These are phyloP conservation scores for Pythium volutum DNA, from an alignment of 352 stramenopile genomes.

Conservation along the genomic window DNA sequence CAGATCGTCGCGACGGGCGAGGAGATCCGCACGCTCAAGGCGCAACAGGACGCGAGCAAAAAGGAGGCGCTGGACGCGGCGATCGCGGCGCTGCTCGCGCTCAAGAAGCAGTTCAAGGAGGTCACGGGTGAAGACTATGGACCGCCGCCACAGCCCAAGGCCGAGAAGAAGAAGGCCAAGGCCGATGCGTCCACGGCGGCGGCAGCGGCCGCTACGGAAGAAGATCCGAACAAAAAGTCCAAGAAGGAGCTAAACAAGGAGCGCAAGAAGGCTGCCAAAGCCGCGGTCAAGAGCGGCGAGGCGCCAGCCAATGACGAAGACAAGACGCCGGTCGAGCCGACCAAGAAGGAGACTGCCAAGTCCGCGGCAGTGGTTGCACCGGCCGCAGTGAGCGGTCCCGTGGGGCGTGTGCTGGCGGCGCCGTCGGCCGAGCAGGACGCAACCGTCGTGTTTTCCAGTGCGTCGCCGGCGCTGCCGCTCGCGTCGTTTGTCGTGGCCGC, in stretches of 20 bases:
- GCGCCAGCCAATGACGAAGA: constrained; percentile 7
- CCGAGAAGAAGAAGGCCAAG: constrained; percentile 41
- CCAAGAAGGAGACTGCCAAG: not conserved
- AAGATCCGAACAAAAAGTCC: constrained; percentile 65
- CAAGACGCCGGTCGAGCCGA: not conserved
- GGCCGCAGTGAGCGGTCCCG: constrained; percentile 7
- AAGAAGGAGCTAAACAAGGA: constrained; percentile 91
- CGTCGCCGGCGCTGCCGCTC: constrained; percentile 45
- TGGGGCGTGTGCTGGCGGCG: constrained; percentile 42
- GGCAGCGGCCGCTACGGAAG: constrained; percentile 8
- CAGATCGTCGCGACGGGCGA: constrained; percentile 68
- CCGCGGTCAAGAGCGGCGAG: constrained; percentile 56
- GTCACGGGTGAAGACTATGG: constrained; percentile 70
- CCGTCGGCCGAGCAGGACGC: constrained; percentile 46
- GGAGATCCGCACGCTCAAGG: constrained; percentile 71
- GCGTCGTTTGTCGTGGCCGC: constrained; percentile 63
- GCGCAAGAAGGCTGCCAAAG: constrained; percentile 82
- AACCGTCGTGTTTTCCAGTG: constrained; percentile 61
- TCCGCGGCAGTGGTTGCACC: not conserved
- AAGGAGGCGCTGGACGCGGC: constrained; percentile 48
- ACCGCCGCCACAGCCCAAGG: constrained; percentile 61
- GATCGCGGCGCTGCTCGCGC: constrained; percentile 55
- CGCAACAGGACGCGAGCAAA: constrained; percentile 43
- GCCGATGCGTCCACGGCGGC: not conserved
- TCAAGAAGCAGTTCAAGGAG: constrained; percentile 79